Evolutionary conservation across 768 basidiomycete genomes (phyloP).

Genomic region (Russula sp.): DNA sequence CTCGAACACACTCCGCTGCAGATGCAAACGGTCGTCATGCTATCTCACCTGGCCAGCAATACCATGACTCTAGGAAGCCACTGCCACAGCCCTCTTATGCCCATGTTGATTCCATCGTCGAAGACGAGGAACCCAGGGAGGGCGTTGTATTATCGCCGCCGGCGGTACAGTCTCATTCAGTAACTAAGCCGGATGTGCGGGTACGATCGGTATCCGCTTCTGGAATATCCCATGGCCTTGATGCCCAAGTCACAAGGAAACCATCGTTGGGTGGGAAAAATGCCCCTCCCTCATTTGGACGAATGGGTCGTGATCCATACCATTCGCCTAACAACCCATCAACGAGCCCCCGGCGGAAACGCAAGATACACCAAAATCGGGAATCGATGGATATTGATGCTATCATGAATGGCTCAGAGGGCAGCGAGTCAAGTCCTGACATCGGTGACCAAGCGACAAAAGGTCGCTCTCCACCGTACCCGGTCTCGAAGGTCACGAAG

Average conservation of each 20-base stretch:
- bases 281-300: conserved; percentile 13
- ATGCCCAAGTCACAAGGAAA: conserved; percentile 14
- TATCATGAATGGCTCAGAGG: conserved; percentile 67
- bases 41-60: conserved; percentile 17
- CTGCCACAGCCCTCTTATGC: conserved; percentile 38
- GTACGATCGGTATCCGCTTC: conserved; percentile 33
- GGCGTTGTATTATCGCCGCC: neutral
- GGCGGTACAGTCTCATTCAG: conserved; percentile 4
- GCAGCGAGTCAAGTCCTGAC: conserved; percentile 38
- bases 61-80: conserved; percentile 37
- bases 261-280: conserved; percentile 16
- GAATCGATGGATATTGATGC: conserved; percentile 77
- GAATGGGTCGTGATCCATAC: conserved; percentile 15
- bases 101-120: conserved; percentile 58
- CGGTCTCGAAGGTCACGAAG: conserved; percentile 46
- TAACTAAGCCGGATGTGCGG: conserved; percentile 22
- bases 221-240: conserved; percentile 21
- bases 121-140: conserved; percentile 51
- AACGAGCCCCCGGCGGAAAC: conserved; percentile 49
- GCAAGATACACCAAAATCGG: conserved; percentile 51
- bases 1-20: neutral
- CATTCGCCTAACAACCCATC: conserved; percentile 12
- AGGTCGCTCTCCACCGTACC: conserved; percentile 18
- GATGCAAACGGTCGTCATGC: conserved; percentile 14
- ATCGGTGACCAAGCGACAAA: conserved; percentile 17